Evolutionary conservation across 352 stramenopile species (phyloP), one percentile per base, ranked within the genome.

Genomic region (Phytophthora tubulina): DNA sequence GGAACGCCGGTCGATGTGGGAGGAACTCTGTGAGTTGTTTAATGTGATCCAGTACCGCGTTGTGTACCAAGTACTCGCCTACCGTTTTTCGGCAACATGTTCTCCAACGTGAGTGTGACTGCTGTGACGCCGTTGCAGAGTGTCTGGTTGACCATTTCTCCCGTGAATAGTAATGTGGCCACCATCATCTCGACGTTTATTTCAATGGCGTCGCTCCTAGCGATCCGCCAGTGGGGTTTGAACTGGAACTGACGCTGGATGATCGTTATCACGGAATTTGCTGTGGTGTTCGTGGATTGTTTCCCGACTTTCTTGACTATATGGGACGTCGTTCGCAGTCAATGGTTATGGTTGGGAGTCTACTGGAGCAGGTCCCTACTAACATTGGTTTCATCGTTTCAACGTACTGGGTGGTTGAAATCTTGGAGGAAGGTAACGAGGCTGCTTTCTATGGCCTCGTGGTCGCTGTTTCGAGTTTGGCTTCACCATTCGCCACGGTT

Each of bases 271-370:
- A 73, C 76, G 3, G 49, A 84, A 46, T 7, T 86, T 6, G 63
- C 33, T 0, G 79, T 86, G 3, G 63, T 84, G 6, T 59, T 81
- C 53, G 64, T 88, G 46, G 74, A 88, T 57, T 70, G 67, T 46
- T 72, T 88, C 56, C 76, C 78, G 6, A 74, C 73, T 2, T 85
- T 85, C 31, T 42, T 85, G 27, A 90, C 81, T 2, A 82, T 86
- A 31, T 90, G 73, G 69, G 71, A 84, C 54, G 67, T 88, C 38
- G 69, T 84, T 6, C 80, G 82, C 8, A 80, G 70, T 63, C 80
- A 86, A 55, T 90, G 81, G 80, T 83, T 90, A 58, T 90, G 76
- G 72, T 62, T 90, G 15, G 80, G 80, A 6, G 67, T 84, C 67
- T 90, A 0, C 50, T 84, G 3, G 67, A 78, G 51, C 72, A 84